Base-by-base conservation (phyloP, 352 stramenopile species). In the Pseudoperonospora humuli region DNA sequence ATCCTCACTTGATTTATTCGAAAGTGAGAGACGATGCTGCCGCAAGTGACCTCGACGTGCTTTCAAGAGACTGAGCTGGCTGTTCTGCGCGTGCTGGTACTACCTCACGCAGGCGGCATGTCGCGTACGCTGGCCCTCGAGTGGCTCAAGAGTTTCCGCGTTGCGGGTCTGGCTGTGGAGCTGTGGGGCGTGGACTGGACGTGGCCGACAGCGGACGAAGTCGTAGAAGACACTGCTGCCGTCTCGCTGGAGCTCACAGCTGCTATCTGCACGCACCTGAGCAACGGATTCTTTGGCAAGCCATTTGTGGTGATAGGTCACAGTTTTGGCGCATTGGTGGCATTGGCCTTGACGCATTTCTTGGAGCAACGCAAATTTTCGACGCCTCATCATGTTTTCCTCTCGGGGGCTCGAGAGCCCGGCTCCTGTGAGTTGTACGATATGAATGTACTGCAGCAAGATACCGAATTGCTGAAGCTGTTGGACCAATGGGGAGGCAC, bases 221-320 rank as follows among this genome's bases (percentile, higher is more conserved):
- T 40, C 5, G 42, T 31, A 28, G 26, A 43, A 19, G 48, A 70
- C 21, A 37, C 23, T 9, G 23, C 35, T 32, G 26, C 39, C 9
- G 31, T 45, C 32, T 40, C 47, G 26, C 49, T 59, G 15, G 62
- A 62, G 45, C 44, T 75, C 13, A 39, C 67, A 31, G 60, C 61
- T 8, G 65, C 58, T 9, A 57, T 81, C 32, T 64, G 64, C 36
- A 46, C 50, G 36, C 38, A 67, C 44, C 56, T 86, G 14, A 56
- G 40, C 39, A 50, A 49, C 36, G 60, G 63, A 28, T 88, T 88
- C 57, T 86, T 88, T 41, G 71, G 80, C 50, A 88, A 88, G 50
- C 73, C 64, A 0, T 88, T 80, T 45, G 70, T 80, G 25, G 39
- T 88, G 19, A 27, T 79, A 18, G 76, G 76, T 39, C 76, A 88